Evolutionary conservation across 2,329 filamentous ascomycete species (phyloP), one percentile per base, ranked within the genome.

Genomic region (Penicillium occitanis): DNA sequence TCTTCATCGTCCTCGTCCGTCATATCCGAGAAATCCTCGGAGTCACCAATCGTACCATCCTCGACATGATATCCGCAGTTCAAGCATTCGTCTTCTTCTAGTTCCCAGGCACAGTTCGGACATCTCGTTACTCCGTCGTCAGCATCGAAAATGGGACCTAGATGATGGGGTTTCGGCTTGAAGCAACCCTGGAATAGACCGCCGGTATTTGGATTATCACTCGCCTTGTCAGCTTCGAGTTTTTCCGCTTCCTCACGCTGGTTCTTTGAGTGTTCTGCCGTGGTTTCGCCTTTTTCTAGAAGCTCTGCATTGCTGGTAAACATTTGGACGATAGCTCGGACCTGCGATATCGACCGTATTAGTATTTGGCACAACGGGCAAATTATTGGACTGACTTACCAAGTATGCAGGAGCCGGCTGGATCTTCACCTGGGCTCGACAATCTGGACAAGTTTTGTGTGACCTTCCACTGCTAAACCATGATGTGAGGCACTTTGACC

Each of bases 401-500:
- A 90, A 75, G 73, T 88, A 91, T 48, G 88, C 87, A 30, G 88
- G 88, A 7, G 87, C 86, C 0, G 88, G 88, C 69, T 85, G 79
- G 33, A 84, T 78, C 69, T 80, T 84, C 66, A 90, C 85, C 42
- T 81, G 78, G 3, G 85, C 80, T 67, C 89, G 84, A 73, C 89
- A 91, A 74, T 90, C 88, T 17, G 89, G 89, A 75, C 89, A 91
- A 71, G 88, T 88, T 74, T 88, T 89, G 71, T 85, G 87, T 51
- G 78, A 78, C 73, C 79, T 84, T 70, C 85, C 82, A 71, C 77
- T 81, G 44, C 76, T 74, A 72, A 86, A 87, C 83, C 84, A 86
- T 67, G 83, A 84, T 70, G 82, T 82, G 51, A 86, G 78, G 71
- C 87, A 87, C 85, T 87, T 74, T 28, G 28, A 19, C 14, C 33